Base-by-base conservation (phyloP, 352 stramenopile species). In the Albugo laibachii region DNA sequence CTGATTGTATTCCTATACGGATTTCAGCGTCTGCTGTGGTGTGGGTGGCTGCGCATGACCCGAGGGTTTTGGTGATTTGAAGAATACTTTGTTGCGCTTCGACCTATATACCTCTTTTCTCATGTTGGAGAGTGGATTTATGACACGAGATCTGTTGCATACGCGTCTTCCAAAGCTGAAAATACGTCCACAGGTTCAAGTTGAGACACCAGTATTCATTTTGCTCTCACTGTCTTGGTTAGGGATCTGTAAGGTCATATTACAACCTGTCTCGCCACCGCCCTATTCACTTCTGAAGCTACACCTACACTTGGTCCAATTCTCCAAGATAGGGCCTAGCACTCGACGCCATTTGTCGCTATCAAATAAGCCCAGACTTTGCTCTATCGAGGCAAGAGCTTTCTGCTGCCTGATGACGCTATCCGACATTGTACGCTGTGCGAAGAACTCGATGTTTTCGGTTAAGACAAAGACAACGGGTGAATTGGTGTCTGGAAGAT, bases 381-480 rank as follows among this genome's bases (percentile, higher is more conserved):
- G 58, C 45, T 78, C 66, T 47, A 60, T 83, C 19, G 75, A 64
- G 11, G 69, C 79, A 10, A 97, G 67, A 49, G 70, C 66, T 41
- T 92, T 77, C 20, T 97, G 66, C 45, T 94, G 75, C 12, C 66
- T 58, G 19, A 95, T 82, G n/a, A 96, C 76, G 12, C 75, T 56
- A 1, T 63, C 53, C 15, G 83, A 95, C 8, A 75, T 59, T 16
- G 81, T 77, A n/a, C 91, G 80, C 56, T 97, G 88, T 52, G 96
- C 83, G 2, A 71, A 94, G 1, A 84, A 66, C 56, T 97, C 91
- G 39, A 97, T 96, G 59, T 97, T 97, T 49, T 95, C 76, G 0
- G 91, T 86, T 4, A 97, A 58, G 0, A 83, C 77, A 45, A 97
- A 97, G 10, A 96, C 62, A 0, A 57, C 63, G 4, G 91, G 91